Percentiles rank a stretch among this genome's conserved stretches.
These are phyloP conservation scores for Liriodendron chinense DNA, from an alignment of 164 flowering plant species.

Conservation along the genomic window DNA sequence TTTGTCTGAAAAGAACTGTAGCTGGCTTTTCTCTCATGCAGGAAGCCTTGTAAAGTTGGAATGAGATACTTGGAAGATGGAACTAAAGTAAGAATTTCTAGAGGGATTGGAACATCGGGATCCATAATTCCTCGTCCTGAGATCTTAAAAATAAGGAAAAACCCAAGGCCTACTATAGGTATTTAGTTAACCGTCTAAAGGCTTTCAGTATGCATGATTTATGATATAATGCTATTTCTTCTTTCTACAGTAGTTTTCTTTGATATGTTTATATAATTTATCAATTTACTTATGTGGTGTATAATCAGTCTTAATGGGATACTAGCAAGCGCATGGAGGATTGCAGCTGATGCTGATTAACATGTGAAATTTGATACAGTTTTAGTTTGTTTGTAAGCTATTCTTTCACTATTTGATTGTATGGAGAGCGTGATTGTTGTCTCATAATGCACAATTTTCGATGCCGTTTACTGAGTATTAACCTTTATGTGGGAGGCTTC, in stretches of 20 bases:
- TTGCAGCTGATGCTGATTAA: not conserved
- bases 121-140: constrained; percentile 93
- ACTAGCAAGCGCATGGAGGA: not conserved
- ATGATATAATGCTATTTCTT: not conserved
- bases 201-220: not conserved
- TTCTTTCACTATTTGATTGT: no score
- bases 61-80: constrained; percentile 80
- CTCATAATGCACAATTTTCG: not conserved
- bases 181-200: constrained; percentile 7
- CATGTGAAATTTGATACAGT: not conserved
- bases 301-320: not conserved
- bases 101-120: constrained; percentile 84
- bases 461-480: not conserved
- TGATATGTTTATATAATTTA: not conserved
- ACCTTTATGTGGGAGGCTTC: not conserved
- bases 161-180: constrained; percentile 85
- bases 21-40: constrained; percentile 17
- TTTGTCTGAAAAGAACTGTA: not conserved
- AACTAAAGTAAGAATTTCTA: constrained; percentile 77
- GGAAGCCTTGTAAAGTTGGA: constrained; percentile 86
- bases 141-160: constrained; percentile 79
- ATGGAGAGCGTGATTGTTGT: no score
- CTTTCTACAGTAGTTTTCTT: not conserved
- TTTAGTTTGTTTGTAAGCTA: not conserved
- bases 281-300: not conserved